These are phyloP conservation scores for Zygnema circumcarinatum DNA, from an alignment of 139 green algal genomes.

Conservation along the genomic window DNA sequence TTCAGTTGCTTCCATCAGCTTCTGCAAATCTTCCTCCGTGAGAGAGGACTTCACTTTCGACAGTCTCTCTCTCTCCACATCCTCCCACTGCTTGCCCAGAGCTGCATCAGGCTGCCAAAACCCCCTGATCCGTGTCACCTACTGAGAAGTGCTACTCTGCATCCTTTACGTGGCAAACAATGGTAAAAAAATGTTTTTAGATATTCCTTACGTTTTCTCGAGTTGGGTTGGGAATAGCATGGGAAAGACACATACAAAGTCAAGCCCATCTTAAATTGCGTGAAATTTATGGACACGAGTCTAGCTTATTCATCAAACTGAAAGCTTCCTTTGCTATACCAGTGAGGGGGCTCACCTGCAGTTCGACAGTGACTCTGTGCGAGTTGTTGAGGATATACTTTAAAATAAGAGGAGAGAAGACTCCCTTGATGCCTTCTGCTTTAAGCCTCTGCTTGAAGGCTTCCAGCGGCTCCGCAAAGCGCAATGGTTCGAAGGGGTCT, in stretches of 20 bases:
- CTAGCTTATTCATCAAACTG: background rate
- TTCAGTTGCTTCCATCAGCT: conserved; percentile 73
- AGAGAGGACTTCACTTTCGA: conserved; percentile 63
- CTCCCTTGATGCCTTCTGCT: conserved; percentile 73
- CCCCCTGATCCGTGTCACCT: conserved; percentile 72
- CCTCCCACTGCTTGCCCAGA: conserved; percentile 71
- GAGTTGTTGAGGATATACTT: conserved; percentile 90
- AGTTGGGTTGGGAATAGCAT: too few species aligned
- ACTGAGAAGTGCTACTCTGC: conserved; percentile 54
- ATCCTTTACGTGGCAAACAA: too few species aligned
- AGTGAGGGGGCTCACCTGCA: conserved; percentile 61
- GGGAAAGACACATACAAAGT: too few species aligned
- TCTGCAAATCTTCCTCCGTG: conserved; percentile 69
- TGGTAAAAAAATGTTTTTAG: too few species aligned
- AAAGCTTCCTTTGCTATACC: background rate
- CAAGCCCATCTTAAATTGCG: too few species aligned
- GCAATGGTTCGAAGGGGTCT: conserved; percentile 89
- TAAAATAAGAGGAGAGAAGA: conserved; percentile 91
- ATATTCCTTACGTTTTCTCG: too few species aligned
- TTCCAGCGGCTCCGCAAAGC: conserved; percentile 86
- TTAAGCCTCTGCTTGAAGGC: conserved; percentile 88
- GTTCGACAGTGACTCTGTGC: conserved; percentile 85
- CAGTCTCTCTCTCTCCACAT: conserved; percentile 74
- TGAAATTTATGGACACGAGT: too few species aligned
- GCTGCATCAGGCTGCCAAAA: conserved; percentile 59